phyloP scores from a whole-genome alignment of 305 asterid species.

The Rubia balearica region DNA sequence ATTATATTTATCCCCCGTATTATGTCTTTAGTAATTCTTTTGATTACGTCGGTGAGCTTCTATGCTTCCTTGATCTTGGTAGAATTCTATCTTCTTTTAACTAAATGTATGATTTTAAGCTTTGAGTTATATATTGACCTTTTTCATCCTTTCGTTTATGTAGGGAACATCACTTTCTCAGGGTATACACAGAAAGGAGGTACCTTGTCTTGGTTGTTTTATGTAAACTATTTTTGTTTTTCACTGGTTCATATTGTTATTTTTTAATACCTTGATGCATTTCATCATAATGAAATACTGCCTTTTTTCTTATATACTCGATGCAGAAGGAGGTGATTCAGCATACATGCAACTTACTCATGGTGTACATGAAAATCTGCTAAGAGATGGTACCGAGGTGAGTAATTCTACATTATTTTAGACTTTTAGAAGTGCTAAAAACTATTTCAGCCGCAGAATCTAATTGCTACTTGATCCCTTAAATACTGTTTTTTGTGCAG shows the following conservation, averaged over 20 bases:
- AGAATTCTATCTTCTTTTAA: neutral
- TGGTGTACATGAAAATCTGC: conserved; percentile 48
- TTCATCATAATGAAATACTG: neutral
- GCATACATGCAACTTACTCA: conserved; percentile 66
- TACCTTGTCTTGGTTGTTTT: conserved; percentile 15
- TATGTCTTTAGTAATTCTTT: neutral
- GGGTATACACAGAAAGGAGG: conserved; percentile 51
- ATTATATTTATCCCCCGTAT: neutral
- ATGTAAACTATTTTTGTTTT: neutral
- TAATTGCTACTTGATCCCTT: neutral
- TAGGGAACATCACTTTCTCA: conserved; percentile 52
- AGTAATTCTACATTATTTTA: conserved; percentile 16
- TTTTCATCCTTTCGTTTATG: conserved; percentile 18
- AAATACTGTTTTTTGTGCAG: conserved; percentile 25
- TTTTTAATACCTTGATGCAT: conserved; percentile 5
- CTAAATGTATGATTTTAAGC: neutral
- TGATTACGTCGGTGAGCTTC: neutral
- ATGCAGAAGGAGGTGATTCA: conserved; percentile 40
- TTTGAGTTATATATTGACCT: neutral
- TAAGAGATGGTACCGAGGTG: conserved; percentile 46
- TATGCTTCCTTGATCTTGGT: neutral
- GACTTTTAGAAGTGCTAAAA: neutral
- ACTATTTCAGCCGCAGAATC: neutral
- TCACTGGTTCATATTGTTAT: neutral
- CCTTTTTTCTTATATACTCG: conserved; percentile 18